Conservation (phyloP, 1,284 basidiomycete species). For the Tilletiaria anomala region DNA sequence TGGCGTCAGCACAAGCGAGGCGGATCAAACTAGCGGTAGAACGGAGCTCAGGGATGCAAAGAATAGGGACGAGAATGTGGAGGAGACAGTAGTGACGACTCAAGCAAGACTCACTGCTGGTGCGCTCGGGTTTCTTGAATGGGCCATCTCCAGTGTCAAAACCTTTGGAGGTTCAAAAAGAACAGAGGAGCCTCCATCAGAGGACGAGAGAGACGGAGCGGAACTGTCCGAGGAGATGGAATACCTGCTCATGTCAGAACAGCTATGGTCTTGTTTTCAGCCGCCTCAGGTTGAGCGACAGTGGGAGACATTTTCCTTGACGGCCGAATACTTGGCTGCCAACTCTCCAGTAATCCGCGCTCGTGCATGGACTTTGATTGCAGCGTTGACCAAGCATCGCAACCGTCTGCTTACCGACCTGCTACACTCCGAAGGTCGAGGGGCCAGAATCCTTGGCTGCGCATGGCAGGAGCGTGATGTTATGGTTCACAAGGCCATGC, state of each 20-base stretch:
- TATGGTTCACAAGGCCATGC: conserved; percentile 15
- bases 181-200: too few species aligned
- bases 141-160: conserved; percentile 6
- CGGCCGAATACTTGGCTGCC: conserved; percentile 11
- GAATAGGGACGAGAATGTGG: conserved; percentile 33
- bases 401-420: neutral
- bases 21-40: neutral
- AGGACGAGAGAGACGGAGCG: too few species aligned
- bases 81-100: conserved; percentile 28
- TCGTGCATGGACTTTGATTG: conserved; percentile 19
- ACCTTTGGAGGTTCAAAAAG: neutral
- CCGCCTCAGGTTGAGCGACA: too few species aligned
- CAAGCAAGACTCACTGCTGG: conserved; percentile 31
- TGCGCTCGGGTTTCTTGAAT: conserved; percentile 18
- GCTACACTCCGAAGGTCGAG: too few species aligned
- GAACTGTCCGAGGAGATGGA: conserved; percentile 7
- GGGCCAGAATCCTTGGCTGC: conserved; percentile 21
- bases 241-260: conserved; percentile 12
- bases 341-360: conserved; percentile 17
- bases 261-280: conserved; percentile 19
- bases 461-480: conserved; percentile 31
- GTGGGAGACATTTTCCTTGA: too few species aligned
- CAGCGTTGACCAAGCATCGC: neutral
- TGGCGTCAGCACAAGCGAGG: too few species aligned
- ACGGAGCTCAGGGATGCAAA: conserved; percentile 23